Percentiles rank a stretch among this genome's conserved stretches.
Conservation (phyloP, 2,329 filamentous ascomycete species). For the Aschersonia sp. region DNA sequence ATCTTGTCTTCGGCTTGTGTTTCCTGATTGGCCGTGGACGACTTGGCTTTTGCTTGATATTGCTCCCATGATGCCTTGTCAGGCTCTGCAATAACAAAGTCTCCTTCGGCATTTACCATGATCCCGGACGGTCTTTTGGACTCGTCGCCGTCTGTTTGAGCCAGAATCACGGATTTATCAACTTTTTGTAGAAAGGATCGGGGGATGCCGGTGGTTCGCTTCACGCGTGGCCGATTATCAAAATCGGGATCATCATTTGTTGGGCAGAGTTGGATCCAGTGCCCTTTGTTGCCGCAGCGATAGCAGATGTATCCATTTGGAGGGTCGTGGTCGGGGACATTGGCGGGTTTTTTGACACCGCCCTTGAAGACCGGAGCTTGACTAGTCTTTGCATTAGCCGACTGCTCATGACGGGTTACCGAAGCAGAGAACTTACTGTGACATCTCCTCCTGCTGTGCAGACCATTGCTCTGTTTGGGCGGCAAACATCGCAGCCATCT, state of each 20-base stretch:
- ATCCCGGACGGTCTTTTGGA: constrained; percentile 77
- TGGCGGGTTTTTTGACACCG: constrained; percentile 50
- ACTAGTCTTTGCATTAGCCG: constrained; percentile 16
- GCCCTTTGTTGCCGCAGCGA: constrained; percentile 91
- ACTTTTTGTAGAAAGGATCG: constrained; percentile 91
- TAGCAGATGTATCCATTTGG: constrained; percentile 94
- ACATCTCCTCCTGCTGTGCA: constrained; percentile 84
- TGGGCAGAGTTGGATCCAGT: constrained; percentile 96
- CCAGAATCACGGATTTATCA: constrained; percentile 70
- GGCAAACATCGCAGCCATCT: constrained; percentile 82
- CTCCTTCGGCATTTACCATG: constrained; percentile 95
- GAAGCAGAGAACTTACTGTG: constrained; percentile 42
- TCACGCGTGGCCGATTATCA: constrained; percentile 84
- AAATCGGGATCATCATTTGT: constrained; percentile 98
- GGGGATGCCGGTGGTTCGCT: constrained; percentile 92
- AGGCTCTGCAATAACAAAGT: constrained; percentile 91
- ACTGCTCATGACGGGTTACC: background rate
- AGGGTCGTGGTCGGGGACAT: constrained; percentile 83
- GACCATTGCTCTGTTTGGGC: constrained; percentile 86
- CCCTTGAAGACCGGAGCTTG: constrained; percentile 48
- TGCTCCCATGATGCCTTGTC: constrained; percentile 95
- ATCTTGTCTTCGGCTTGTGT: constrained; percentile 70
- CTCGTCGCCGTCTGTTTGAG: constrained; percentile 62
- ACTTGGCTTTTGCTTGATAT: constrained; percentile 88
- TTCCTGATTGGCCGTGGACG: constrained; percentile 68